These are phyloP conservation scores for Trichoderma orchidacearum DNA, from an alignment of 495 filamentous ascomycete species.

Conservation along the genomic window DNA sequence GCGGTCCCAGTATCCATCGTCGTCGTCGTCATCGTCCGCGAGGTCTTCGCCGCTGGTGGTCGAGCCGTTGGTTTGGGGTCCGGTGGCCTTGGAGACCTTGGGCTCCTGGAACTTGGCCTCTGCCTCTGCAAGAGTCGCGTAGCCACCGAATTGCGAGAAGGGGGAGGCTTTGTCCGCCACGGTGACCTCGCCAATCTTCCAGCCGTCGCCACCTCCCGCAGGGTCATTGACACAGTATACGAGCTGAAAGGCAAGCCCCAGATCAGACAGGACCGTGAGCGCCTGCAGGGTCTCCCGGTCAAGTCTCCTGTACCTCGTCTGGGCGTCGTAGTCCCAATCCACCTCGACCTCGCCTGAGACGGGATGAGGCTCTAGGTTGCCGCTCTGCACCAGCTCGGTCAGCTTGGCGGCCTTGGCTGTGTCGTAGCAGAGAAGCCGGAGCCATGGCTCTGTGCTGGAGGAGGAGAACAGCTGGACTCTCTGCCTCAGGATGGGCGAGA, in stretches of 20 bases:
- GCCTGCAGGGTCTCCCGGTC: conserved; percentile 82
- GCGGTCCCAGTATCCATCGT: conserved; percentile 87
- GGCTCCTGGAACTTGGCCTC: conserved; percentile 25
- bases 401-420: conserved; percentile 51
- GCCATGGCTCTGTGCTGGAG: conserved; percentile 65
- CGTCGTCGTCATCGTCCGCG: conserved; percentile 56
- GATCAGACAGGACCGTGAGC: conserved; percentile 39
- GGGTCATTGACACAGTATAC: conserved; percentile 46
- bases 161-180: conserved; percentile 35
- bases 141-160: conserved; percentile 24
- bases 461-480: conserved; percentile 64
- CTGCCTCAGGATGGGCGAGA: conserved; percentile 86
- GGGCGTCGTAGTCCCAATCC: conserved; percentile 46
- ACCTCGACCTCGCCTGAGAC: conserved; percentile 83
- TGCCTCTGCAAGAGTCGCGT: conserved; percentile 23
- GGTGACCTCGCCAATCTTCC: conserved; percentile 72
- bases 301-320: conserved; percentile 54
- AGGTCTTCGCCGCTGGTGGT: conserved; percentile 9
- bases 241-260: conserved; percentile 37
- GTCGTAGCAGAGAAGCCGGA: conserved; percentile 82
- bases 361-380: conserved; percentile 75
- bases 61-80: not conserved
- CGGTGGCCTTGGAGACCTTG: conserved; percentile 5
- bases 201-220: conserved; percentile 54
- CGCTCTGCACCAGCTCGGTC: conserved; percentile 46